Evolutionary conservation across 306 rosid genomes (phyloP).

Genomic region (Trifolium pratense): DNA sequence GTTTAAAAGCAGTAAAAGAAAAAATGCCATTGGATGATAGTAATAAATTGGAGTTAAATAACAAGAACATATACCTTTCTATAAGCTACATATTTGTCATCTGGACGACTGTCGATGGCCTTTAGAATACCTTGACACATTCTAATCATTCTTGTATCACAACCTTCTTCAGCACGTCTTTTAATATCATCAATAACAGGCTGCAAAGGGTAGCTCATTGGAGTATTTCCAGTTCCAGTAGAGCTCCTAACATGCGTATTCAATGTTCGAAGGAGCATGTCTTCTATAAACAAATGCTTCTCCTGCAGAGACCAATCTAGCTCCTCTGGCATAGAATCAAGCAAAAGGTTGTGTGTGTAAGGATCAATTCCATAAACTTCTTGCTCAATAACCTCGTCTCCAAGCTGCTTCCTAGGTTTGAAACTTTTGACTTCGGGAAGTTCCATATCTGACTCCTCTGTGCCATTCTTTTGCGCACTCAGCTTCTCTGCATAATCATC

Average conservation of each 20-base stretch:
- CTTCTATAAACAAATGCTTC: slow-evolving; percentile 90
- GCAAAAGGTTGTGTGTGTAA: slow-evolving; percentile 93
- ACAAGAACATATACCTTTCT: slow-evolving; percentile 69
- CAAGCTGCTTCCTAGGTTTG: slow-evolving; percentile 95
- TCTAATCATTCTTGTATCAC: slow-evolving; percentile 61
- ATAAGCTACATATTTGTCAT: slow-evolving; percentile 96
- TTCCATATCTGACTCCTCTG: slow-evolving; percentile 96
- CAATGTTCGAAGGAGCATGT: slow-evolving; percentile 77
- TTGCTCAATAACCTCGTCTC: slow-evolving; percentile 90
- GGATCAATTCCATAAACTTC: slow-evolving; percentile 99
- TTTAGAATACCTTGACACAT: slow-evolving; percentile 82
- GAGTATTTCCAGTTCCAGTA: slow-evolving; percentile 87
- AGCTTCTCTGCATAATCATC: slow-evolving; percentile 94
- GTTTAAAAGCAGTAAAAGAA: slow-evolving; percentile 15
- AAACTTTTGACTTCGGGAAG: slow-evolving; percentile 97
- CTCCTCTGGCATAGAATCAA: slow-evolving; percentile 93
- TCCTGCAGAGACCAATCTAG: slow-evolving; percentile 79
- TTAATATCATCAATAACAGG: slow-evolving; percentile 85
- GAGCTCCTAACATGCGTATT: slow-evolving; percentile 81
- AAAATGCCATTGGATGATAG: slow-evolving; percentile 19
- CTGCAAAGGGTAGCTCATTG: slow-evolving; percentile 77
- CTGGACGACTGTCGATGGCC: slow-evolving; percentile 80
- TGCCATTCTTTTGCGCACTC: slow-evolving; percentile 87
- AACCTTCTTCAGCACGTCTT: slow-evolving; percentile 62
- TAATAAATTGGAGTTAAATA: slow-evolving; percentile 6